A percentile compares a stretch with the other conserved stretches of the same genome.
phyloP scores from a whole-genome alignment of 2,329 filamentous ascomycete species.

The Aspergillus sp. region DNA sequence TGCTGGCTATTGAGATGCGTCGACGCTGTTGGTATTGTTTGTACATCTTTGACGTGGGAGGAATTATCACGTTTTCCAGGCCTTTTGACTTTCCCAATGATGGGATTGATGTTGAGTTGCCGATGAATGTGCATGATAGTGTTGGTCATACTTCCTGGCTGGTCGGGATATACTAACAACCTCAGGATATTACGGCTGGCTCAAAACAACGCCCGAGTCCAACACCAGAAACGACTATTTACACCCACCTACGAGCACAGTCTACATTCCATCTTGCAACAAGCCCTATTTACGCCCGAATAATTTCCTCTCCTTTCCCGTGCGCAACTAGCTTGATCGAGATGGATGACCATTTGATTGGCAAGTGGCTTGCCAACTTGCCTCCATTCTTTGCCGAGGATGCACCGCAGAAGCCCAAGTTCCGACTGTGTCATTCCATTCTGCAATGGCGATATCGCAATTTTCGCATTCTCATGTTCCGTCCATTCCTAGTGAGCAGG shows the following conservation, averaged over 20 bases:
- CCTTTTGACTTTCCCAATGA: conserved; percentile 34
- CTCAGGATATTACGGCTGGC: conserved; percentile 10
- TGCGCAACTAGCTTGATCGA: conserved; percentile 21
- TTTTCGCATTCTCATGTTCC: conserved; percentile 28
- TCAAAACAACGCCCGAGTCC: conserved; percentile 15
- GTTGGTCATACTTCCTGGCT: no score
- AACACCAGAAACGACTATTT: conserved; percentile 20
- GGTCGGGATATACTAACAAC: no score
- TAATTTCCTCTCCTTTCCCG: conserved; percentile 26
- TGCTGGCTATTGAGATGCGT: conserved; percentile 22
- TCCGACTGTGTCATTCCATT: conserved; percentile 19
- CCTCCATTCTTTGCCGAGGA: conserved; percentile 23
- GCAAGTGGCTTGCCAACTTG: conserved; percentile 19
- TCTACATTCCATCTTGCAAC: conserved; percentile 24
- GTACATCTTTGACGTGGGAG: conserved; percentile 36
- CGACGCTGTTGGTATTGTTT: conserved; percentile 22
- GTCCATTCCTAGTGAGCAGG: conserved; percentile 21
- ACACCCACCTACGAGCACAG: conserved; percentile 25
- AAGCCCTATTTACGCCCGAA: conserved; percentile 25
- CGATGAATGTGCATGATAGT: conserved; percentile 28
- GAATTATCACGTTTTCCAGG: conserved; percentile 37
- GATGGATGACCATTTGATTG: conserved; percentile 21
- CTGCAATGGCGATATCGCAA: conserved; percentile 27
- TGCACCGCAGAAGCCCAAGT: conserved; percentile 12
- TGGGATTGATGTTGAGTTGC: conserved; percentile 30